Conservation (phyloP, 1,284 basidiomycete genomes). For the Boletus smithii region DNA sequence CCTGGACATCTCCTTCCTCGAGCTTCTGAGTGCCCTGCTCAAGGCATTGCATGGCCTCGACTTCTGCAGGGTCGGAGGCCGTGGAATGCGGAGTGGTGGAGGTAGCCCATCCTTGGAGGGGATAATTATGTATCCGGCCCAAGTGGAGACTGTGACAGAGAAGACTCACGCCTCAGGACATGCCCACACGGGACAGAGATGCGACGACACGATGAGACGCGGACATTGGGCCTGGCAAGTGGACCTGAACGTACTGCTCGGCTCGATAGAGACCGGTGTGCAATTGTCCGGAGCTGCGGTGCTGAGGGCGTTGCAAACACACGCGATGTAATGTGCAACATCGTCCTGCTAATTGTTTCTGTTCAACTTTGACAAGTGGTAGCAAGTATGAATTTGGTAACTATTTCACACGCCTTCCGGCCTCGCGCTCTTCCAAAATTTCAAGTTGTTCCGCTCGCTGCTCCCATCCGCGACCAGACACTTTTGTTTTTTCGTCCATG, state of each 20-base stretch:
- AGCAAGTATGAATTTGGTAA: constrained; percentile 13
- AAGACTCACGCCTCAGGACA: constrained; percentile 30
- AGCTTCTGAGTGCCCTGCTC: constrained; percentile 86
- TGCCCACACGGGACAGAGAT: constrained; percentile 9
- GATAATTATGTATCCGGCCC: constrained; percentile 3
- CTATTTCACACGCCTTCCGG: constrained; percentile 19
- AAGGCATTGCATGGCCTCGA: constrained; percentile 77
- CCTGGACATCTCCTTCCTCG: constrained; percentile 85
- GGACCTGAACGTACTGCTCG: constrained; percentile 18
- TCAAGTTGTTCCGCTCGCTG: constrained; percentile 19
- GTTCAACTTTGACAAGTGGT: constrained; percentile 16
- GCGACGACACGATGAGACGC: constrained; percentile 10
- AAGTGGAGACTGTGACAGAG: constrained; percentile 12
- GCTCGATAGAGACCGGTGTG: constrained; percentile 24
- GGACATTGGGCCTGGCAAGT: constrained; percentile 18
- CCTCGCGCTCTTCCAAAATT: constrained; percentile 34
- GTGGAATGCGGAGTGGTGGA: constrained; percentile 79
- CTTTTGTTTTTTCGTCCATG: constrained; percentile 24
- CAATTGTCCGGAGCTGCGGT: constrained; percentile 25
- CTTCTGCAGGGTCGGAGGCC: constrained; percentile 78
- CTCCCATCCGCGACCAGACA: constrained; percentile 18
- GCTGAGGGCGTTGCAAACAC: constrained; percentile 24
- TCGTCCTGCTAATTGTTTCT: constrained; percentile 31
- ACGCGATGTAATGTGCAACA: constrained; percentile 24
- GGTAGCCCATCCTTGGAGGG: constrained; percentile 71